These are phyloP conservation scores for Nepenthes gracilis DNA, from an alignment of 148 eudicot species.

Conservation along the genomic window DNA sequence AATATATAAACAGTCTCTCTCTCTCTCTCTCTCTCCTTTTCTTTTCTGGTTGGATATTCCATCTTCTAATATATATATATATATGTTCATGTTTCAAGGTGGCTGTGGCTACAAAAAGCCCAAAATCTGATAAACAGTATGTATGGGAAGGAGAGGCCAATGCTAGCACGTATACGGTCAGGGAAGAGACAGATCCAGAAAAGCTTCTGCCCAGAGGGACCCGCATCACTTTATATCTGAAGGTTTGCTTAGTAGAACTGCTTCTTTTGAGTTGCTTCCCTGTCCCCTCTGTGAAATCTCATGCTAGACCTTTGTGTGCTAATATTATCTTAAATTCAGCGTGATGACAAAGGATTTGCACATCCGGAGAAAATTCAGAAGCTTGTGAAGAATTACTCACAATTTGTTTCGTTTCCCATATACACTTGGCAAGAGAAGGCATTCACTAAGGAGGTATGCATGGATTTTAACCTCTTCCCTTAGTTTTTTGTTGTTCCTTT, in stretches of 20 bases:
- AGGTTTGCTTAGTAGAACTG: constrained; percentile 29
- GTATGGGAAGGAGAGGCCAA: constrained; percentile 99
- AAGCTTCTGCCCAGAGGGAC: constrained; percentile 91
- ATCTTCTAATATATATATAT: neutral
- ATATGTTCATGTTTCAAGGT: constrained; percentile 29
- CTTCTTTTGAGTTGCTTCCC: neutral
- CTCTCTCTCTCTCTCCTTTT: neutral
- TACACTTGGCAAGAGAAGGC: constrained; percentile 99
- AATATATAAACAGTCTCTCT: neutral
- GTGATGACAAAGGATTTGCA: constrained; percentile 81
- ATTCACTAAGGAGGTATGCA: constrained; percentile 67
- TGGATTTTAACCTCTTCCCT: neutral
- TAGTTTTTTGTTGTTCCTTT: neutral
- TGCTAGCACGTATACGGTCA: constrained; percentile 71
- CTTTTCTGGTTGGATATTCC: neutral
- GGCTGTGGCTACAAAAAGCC: constrained; percentile 80
- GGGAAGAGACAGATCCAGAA: constrained; percentile 89
- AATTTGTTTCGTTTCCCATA: constrained; percentile 95
- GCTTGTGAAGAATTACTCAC: constrained; percentile 94
- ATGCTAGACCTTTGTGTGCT: neutral
- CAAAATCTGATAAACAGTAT: constrained; percentile 89
- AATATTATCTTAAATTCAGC: constrained; percentile 21
- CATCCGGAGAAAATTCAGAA: constrained; percentile 85
- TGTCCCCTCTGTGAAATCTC: neutral
- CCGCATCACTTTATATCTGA: constrained; percentile 62